Percentiles rank a stretch among this genome's conserved stretches.
Evolutionary conservation across 176 grass and related monocot species (phyloP).

Genomic region (Lolium multiflorum): DNA sequence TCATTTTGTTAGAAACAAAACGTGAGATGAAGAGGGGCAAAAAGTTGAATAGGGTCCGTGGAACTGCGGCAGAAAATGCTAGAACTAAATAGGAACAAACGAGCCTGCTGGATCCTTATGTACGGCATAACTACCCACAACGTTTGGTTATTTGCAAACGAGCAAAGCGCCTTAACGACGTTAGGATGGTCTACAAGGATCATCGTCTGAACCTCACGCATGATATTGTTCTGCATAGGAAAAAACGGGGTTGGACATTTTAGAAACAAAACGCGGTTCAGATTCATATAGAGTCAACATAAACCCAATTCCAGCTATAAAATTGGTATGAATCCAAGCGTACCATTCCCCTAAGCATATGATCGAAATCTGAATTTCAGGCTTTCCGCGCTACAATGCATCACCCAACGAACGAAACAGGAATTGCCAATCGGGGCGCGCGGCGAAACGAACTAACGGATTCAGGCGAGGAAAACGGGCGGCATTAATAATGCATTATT

Average conservation of each 20-base stretch:
- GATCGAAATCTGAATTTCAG: neutral
- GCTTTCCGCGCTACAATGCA: neutral
- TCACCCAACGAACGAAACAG: neutral
- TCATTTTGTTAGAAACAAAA: conserved; percentile 58
- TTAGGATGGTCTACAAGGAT: conserved; percentile 91
- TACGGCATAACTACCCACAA: conserved; percentile 95
- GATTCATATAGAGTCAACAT: neutral
- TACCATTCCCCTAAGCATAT: neutral
- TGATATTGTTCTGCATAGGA: conserved; percentile 74
- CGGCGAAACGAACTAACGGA: neutral
- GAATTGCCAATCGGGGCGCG: neutral
- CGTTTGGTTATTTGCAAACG: conserved; percentile 74
- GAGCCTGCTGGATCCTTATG: conserved; percentile 70
- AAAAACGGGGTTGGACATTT: neutral
- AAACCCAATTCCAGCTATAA: neutral
- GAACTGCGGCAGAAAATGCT: neutral
- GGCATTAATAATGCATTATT: neutral
- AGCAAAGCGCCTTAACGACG: conserved; percentile 88
- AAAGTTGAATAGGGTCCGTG: conserved; percentile 50
- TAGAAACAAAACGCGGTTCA: neutral
- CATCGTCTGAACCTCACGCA: conserved; percentile 92
- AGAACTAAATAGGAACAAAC: neutral
- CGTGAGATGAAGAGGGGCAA: neutral
- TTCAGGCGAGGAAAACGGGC: neutral
- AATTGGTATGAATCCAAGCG: neutral